phyloP scores from a whole-genome alignment of 108 stramenopile genomes.

The Nitzschia inconspicua region DNA sequence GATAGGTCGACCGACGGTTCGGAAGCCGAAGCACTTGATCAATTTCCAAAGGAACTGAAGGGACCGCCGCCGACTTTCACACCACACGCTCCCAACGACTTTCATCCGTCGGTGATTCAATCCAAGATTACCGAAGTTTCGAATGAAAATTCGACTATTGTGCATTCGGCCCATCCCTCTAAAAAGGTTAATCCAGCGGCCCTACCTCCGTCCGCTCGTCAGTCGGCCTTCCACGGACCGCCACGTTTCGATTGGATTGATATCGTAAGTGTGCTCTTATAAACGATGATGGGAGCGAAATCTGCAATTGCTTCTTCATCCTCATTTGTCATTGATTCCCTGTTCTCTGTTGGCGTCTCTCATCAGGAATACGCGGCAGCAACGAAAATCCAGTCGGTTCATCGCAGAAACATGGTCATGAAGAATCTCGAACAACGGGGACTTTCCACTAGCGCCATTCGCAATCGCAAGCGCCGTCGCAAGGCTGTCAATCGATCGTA shows the following conservation, averaged over 20 bases:
- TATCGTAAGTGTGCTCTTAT: conserved; percentile 53
- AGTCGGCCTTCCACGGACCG: conserved; percentile 70
- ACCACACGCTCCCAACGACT: no score
- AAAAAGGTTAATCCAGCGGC: no score
- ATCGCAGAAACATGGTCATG: conserved; percentile 51
- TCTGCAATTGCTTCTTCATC: neutral
- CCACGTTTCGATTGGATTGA: conserved; percentile 90
- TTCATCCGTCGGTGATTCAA: no score
- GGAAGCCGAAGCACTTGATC: no score
- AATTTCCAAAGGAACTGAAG: no score
- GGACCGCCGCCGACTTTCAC: no score
- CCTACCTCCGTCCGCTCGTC: conserved; percentile 51
- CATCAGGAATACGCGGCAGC: conserved; percentile 69
- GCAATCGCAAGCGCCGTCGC: conserved; percentile 56
- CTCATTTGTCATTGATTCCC: neutral
- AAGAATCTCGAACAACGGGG: conserved; percentile 49
- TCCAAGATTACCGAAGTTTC: no score
- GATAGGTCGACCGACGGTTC: no score
- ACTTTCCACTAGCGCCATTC: conserved; percentile 56
- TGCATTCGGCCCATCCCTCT: no score
- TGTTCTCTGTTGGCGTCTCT: neutral
- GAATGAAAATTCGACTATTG: no score
- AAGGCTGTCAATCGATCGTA: conserved; percentile 22
- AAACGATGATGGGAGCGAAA: neutral
- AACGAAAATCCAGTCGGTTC: conserved; percentile 65